Evolutionary conservation across 2,329 filamentous ascomycete species (phyloP).

Genomic region (Neonectria magnoliae): DNA sequence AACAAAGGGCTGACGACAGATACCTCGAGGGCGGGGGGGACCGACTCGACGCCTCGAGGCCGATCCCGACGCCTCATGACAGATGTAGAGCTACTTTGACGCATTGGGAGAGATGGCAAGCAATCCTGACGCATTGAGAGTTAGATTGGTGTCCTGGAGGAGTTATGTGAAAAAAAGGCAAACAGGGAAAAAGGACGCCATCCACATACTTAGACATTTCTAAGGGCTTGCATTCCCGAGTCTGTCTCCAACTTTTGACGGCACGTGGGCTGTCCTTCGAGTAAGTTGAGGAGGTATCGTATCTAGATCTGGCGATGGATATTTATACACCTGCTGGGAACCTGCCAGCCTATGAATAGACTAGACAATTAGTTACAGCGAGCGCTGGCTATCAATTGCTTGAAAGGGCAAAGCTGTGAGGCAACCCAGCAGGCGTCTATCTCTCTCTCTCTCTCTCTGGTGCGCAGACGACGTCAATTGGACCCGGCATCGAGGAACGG

Average conservation of each 20-base stretch:
- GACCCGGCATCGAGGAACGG: constrained; percentile 10
- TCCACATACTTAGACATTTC: neutral
- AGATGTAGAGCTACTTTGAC: neutral
- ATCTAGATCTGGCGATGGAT: neutral
- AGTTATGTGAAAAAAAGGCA: neutral
- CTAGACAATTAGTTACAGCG: too few species aligned
- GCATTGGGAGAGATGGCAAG: neutral
- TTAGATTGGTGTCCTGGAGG: neutral
- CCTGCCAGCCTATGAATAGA: too few species aligned
- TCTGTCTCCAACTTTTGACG: neutral
- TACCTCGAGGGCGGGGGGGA: neutral
- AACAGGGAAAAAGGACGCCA: neutral
- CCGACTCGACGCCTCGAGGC: neutral
- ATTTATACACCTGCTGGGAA: neutral
- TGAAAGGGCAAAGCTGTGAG: neutral
- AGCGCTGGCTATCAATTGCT: too few species aligned
- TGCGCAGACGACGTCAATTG: constrained; percentile 8
- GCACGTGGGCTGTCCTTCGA: neutral
- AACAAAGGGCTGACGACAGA: neutral
- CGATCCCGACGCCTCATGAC: neutral
- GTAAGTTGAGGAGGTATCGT: neutral
- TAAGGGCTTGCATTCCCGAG: neutral
- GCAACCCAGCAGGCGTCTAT: neutral
- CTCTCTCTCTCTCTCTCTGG: neutral
- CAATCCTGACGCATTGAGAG: neutral